Conservation (phyloP, 306 rosid genomes). For the Dalbergia oliveri region DNA sequence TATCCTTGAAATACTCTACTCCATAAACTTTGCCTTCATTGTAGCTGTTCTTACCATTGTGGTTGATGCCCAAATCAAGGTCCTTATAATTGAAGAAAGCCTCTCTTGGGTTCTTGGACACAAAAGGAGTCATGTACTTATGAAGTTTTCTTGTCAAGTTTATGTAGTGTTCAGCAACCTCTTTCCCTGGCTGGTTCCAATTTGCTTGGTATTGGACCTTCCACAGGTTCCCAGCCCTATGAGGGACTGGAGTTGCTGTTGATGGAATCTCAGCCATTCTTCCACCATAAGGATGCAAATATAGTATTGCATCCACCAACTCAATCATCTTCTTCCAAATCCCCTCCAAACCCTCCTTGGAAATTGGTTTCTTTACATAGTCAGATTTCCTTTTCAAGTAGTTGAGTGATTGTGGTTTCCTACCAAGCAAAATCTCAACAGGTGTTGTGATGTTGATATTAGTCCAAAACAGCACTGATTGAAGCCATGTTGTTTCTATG, state of each 20-base stretch:
- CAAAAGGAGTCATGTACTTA: conserved; percentile 71
- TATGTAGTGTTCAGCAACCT: conserved; percentile 49
- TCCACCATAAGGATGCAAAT: conserved; percentile 78
- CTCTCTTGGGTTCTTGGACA: conserved; percentile 70
- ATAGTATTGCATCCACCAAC: conserved; percentile 51
- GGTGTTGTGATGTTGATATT: conserved; percentile 49
- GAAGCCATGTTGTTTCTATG: conserved; percentile 70
- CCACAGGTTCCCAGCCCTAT: conserved; percentile 68
- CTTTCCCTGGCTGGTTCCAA: conserved; percentile 62
- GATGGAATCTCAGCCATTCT: conserved; percentile 72
- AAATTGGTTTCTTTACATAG: conserved; percentile 64
- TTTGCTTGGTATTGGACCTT: conserved; percentile 74
- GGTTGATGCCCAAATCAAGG: conserved; percentile 74
- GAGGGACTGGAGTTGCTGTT: conserved; percentile 67
- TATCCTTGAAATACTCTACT: conserved; percentile 68
- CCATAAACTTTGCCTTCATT: conserved; percentile 67
- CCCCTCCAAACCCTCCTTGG: conserved; percentile 62
- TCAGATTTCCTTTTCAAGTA: conserved; percentile 79
- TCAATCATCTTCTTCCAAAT: conserved; percentile 75
- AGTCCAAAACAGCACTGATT: conserved; percentile 62
- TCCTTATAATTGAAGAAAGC: conserved; percentile 78
- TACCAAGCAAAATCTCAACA: conserved; percentile 60
- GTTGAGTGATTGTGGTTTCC: conserved; percentile 56
- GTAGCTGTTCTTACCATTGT: conserved; percentile 59
- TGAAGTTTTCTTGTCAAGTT: conserved; percentile 57